A percentile compares a stretch with the other conserved stretches of the same genome.
These are phyloP conservation scores for Ligustrum vulgare DNA, from an alignment of 257 asterid genomes.

Conservation along the genomic window DNA sequence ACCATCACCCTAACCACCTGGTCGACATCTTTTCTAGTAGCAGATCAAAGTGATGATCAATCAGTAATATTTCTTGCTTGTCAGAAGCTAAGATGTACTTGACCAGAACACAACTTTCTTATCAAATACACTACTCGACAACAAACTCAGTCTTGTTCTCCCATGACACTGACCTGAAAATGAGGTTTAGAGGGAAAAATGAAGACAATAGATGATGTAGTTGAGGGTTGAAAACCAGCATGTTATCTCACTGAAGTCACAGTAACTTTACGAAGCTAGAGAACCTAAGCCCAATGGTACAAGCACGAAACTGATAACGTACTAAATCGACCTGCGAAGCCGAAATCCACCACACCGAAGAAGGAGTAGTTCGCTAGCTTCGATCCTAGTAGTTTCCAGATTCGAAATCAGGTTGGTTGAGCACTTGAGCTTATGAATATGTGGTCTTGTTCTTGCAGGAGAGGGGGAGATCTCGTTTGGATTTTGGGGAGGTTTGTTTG, in stretches of 20 bases:
- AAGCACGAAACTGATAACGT: slow-evolving; percentile 59
- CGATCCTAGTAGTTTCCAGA: no score
- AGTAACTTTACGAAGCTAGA: slow-evolving; percentile 75
- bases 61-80: neutral
- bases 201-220: slow-evolving; percentile 60
- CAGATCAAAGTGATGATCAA: neutral
- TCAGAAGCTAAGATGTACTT: neutral
- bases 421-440: no score
- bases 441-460: no score
- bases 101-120: neutral
- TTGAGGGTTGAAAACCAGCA: slow-evolving; percentile 75
- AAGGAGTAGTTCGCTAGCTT: no score
- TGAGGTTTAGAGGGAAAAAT: slow-evolving; percentile 82
- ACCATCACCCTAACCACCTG: no score
- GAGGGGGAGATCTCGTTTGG: no score
- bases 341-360: no score
- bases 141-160: slow-evolving; percentile 28
- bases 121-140: slow-evolving; percentile 23
- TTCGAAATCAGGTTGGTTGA: no score
- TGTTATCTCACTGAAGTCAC: slow-evolving; percentile 68
- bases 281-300: slow-evolving; percentile 85
- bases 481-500: no score
- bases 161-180: slow-evolving; percentile 31
- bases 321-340: slow-evolving; percentile 1
- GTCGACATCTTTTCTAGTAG: neutral